Conservation (phyloP, 768 basidiomycete species). For the Agaricus subrufescens region DNA sequence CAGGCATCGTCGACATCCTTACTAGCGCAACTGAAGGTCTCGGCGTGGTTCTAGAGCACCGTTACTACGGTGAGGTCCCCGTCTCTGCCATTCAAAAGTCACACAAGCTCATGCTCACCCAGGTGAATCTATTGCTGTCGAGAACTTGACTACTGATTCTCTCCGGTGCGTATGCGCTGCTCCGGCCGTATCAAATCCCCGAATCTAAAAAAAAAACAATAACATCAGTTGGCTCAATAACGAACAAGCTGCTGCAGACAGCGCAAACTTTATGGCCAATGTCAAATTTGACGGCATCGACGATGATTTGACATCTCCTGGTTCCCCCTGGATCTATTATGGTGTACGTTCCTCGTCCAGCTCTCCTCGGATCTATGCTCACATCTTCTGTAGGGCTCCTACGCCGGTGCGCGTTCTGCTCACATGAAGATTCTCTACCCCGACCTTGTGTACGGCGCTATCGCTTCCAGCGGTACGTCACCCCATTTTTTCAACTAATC, state of each 20-base stretch:
- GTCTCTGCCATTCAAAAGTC: not conserved
- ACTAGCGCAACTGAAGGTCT: conserved; percentile 83
- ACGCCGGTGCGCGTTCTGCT: conserved; percentile 90
- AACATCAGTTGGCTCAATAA: conserved; percentile 77
- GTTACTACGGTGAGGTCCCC: conserved; percentile 68
- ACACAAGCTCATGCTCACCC: not conserved
- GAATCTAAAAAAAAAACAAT: not conserved
- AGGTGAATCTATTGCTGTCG: conserved; percentile 14
- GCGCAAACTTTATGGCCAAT: conserved; percentile 84
- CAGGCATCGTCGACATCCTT: conserved; percentile 84
- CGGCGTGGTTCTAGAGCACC: conserved; percentile 88
- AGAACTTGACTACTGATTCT: conserved; percentile 16
- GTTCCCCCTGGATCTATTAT: conserved; percentile 88
- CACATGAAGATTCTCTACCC: conserved; percentile 89
- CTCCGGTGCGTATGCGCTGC: conserved; percentile 8
- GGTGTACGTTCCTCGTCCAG: conserved; percentile 49
- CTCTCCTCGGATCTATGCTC: too few relatives aligned
- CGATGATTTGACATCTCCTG: conserved; percentile 66
- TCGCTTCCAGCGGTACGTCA: conserved; percentile 74
- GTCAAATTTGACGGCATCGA: conserved; percentile 70
- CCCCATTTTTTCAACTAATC: not conserved
- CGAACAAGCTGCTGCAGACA: conserved; percentile 85
- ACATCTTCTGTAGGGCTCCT: conserved; percentile 56
- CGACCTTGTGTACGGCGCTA: conserved; percentile 83
- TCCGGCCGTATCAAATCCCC: not conserved